phyloP scores from a whole-genome alignment of 2,329 filamentous ascomycete genomes.

The Hymenoscyphus scutula region DNA sequence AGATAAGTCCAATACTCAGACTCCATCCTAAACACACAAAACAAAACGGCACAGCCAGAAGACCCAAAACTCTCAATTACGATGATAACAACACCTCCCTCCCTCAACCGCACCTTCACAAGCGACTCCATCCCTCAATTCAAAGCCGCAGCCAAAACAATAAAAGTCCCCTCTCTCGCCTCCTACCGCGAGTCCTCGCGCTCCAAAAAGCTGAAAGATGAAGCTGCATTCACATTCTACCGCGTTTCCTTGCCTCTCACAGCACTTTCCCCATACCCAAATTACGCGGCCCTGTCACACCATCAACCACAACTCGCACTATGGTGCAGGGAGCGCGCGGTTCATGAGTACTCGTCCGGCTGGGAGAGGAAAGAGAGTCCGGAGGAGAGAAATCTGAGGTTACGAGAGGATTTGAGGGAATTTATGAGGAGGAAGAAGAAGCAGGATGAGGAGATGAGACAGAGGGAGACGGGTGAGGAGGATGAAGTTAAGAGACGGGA shows the following conservation, averaged over 20 bases:
- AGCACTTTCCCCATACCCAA: background rate
- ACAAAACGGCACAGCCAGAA: too few relatives aligned
- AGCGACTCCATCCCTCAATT: too few relatives aligned
- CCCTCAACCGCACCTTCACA: too few relatives aligned
- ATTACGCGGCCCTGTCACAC: background rate
- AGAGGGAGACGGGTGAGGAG: background rate
- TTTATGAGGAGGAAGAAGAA: background rate
- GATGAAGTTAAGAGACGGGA: background rate
- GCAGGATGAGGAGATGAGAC: background rate
- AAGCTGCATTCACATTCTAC: background rate
- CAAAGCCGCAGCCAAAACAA: background rate
- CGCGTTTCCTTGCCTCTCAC: background rate
- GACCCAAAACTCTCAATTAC: too few relatives aligned
- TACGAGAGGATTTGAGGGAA: background rate
- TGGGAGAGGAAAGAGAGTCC: background rate
- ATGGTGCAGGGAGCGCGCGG: background rate
- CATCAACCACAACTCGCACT: constrained; percentile 1
- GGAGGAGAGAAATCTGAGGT: background rate
- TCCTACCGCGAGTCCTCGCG: background rate
- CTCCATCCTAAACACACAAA: too few relatives aligned
- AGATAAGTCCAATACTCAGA: too few relatives aligned
- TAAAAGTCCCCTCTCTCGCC: background rate
- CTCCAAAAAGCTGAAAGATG: background rate
- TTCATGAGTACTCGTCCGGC: background rate
- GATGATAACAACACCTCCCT: too few relatives aligned